Evolutionary conservation across 225 moss, liverwort and hornwort genomes (phyloP).

Genomic region (Polytrichum formosum): DNA sequence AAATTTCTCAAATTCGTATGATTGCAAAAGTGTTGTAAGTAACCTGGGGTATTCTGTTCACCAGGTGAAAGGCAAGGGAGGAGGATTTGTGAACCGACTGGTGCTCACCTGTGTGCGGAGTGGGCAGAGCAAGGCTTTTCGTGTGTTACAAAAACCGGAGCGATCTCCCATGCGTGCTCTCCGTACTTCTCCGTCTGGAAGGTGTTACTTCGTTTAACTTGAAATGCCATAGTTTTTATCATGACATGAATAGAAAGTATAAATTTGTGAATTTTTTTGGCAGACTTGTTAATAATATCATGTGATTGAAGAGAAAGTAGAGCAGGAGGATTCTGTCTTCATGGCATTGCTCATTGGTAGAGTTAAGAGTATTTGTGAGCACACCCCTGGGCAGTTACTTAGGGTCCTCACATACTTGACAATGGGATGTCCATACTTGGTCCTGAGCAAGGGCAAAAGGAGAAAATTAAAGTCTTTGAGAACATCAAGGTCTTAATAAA

Average conservation of each 20-base stretch:
- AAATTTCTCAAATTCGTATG: too few relatives aligned
- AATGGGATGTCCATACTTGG: too few relatives aligned
- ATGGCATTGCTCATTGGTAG: neutral
- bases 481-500: too few relatives aligned
- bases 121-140: constrained; percentile 87
- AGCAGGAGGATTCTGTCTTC: neutral
- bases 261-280: too few relatives aligned
- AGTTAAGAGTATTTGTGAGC: neutral
- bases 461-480: too few relatives aligned
- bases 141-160: constrained; percentile 89
- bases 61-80: constrained; percentile 98
- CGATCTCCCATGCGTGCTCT: constrained; percentile 97
- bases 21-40: too few relatives aligned
- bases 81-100: constrained; percentile 86
- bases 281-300: too few relatives aligned
- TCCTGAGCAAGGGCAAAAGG: too few relatives aligned
- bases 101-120: constrained; percentile 87
- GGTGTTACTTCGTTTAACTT: constrained; percentile 31
- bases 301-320: neutral
- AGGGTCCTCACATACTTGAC: too few relatives aligned
- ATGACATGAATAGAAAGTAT: neutral
- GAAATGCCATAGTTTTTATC: neutral
- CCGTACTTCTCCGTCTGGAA: constrained; percentile 96
- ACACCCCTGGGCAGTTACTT: too few relatives aligned
- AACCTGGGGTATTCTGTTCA: neutral